These are phyloP conservation scores for Aureobasidium namibiae DNA, from an alignment of 2,329 filamentous ascomycete genomes.

Conservation along the genomic window DNA sequence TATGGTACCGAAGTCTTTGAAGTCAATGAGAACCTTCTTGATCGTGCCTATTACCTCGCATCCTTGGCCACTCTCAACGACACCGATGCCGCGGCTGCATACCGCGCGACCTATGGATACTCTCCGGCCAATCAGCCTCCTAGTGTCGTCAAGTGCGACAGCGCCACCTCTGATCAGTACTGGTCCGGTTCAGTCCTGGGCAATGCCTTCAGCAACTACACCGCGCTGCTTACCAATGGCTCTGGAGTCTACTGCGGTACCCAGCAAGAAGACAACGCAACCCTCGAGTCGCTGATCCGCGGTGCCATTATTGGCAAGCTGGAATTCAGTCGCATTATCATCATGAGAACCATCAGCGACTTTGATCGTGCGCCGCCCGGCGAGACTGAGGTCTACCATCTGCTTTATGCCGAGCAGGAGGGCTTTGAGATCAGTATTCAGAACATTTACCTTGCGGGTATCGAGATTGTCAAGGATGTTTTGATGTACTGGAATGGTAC, in stretches of 20 bases:
- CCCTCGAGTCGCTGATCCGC: conserved; percentile 26
- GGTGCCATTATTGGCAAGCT: conserved; percentile 22
- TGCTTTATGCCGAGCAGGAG: conserved; percentile 53
- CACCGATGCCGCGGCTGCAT: conserved; percentile 21
- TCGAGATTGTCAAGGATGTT: conserved; percentile 57
- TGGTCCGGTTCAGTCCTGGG: conserved; percentile 23
- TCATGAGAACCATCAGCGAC: conserved; percentile 47
- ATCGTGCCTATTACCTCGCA: conserved; percentile 22
- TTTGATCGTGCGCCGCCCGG: conserved; percentile 61
- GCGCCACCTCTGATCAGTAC: conserved; percentile 25
- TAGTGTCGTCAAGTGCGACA: conserved; percentile 25
- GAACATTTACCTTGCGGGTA: conserved; percentile 59
- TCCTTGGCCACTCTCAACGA: conserved; percentile 23
- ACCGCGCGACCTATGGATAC: conserved; percentile 25
- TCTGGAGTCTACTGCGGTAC: conserved; percentile 29
- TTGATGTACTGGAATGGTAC: conserved; percentile 49
- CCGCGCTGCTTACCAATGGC: conserved; percentile 28
- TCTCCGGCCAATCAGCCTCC: conserved; percentile 22
- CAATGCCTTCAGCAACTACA: conserved; percentile 24
- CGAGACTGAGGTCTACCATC: conserved; percentile 47
- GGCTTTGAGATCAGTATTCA: conserved; percentile 54
- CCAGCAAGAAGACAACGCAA: conserved; percentile 30
- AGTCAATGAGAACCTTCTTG: conserved; percentile 26
- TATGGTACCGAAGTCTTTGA: conserved; percentile 31
- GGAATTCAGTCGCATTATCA: conserved; percentile 28